These are phyloP conservation scores for Aureobasidium leucospermi DNA, from an alignment of 2,329 filamentous ascomycete species.

Conservation along the genomic window DNA sequence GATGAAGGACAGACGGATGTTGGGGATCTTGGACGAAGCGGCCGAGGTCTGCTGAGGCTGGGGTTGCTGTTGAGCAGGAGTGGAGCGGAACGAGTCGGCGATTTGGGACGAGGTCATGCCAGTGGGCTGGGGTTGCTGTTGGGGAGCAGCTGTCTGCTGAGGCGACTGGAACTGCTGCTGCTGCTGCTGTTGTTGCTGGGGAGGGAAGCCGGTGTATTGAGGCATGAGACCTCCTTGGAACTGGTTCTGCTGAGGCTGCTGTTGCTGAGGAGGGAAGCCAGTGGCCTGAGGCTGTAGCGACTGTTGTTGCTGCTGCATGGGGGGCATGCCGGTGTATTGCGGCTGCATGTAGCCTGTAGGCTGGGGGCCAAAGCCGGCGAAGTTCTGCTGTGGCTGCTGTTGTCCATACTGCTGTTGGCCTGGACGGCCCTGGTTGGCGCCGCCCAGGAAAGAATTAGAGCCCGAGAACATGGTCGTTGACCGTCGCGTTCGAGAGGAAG, in stretches of 20 bases:
- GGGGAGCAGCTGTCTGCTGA: slow-evolving; percentile 24
- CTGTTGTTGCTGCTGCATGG: slow-evolving; percentile 36
- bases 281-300: slow-evolving; percentile 33
- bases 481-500: background rate
- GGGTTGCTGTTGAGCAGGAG: slow-evolving; percentile 48
- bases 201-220: slow-evolving; percentile 44
- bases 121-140: slow-evolving; percentile 51
- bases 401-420: slow-evolving; percentile 40
- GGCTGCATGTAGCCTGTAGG: slow-evolving; percentile 54
- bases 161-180: slow-evolving; percentile 40
- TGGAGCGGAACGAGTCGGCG: slow-evolving; percentile 53
- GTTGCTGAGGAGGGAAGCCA: slow-evolving; percentile 26
- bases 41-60: slow-evolving; percentile 57
- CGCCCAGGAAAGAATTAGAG: slow-evolving; percentile 78
- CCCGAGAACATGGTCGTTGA: slow-evolving; percentile 70
- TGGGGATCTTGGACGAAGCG: slow-evolving; percentile 72
- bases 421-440: slow-evolving; percentile 66
- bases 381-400: slow-evolving; percentile 36
- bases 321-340: slow-evolving; percentile 54
- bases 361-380: slow-evolving; percentile 43
- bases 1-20: slow-evolving; percentile 90
- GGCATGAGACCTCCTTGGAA: slow-evolving; percentile 27
- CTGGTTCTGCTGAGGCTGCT: slow-evolving; percentile 21
- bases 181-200: slow-evolving; percentile 34
- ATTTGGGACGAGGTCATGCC: slow-evolving; percentile 58